Percentiles rank a stretch among this genome's conserved stretches.
Evolutionary conservation across 305 asterid genomes (phyloP).

Genomic region (Petunia hybrid): DNA sequence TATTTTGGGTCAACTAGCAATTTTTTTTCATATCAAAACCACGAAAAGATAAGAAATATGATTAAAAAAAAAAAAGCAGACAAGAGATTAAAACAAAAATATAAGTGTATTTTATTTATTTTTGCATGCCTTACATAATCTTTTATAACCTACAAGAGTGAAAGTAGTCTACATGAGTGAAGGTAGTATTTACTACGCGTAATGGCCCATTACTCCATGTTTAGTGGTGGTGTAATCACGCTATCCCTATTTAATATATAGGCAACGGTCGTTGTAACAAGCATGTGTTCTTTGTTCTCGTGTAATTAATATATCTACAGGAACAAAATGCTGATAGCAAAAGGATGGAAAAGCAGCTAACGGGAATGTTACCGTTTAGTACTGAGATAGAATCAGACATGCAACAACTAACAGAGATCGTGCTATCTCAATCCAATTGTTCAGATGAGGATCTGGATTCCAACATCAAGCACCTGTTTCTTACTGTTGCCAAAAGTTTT

Average conservation of each 20-base stretch:
- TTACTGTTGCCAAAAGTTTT: conserved; percentile 67
- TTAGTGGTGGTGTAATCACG: no score
- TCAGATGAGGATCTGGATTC: conserved; percentile 46
- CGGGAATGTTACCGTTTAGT: not conserved
- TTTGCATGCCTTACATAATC: no score
- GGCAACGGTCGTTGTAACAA: not conserved
- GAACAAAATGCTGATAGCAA: conserved; percentile 39
- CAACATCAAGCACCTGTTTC: conserved; percentile 58
- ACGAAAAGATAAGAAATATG: no score
- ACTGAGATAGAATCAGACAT: conserved; percentile 58
- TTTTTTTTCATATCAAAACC: no score
- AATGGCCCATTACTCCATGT: no score
- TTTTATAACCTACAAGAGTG: no score
- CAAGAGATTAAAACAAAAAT: no score
- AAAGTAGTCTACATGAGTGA: no score
- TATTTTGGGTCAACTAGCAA: no score
- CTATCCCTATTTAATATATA: not conserved
- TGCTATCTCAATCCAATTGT: conserved; percentile 42
- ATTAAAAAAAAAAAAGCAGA: no score
- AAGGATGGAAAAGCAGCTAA: not conserved
- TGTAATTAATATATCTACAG: conserved; percentile 25
- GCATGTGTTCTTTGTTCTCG: not conserved
- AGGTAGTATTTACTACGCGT: no score
- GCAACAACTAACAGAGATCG: conserved; percentile 63
- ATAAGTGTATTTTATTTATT: no score